Evolutionary conservation across 2,329 filamentous ascomycete genomes (phyloP).

Genomic region (Aspergillus sergii): DNA sequence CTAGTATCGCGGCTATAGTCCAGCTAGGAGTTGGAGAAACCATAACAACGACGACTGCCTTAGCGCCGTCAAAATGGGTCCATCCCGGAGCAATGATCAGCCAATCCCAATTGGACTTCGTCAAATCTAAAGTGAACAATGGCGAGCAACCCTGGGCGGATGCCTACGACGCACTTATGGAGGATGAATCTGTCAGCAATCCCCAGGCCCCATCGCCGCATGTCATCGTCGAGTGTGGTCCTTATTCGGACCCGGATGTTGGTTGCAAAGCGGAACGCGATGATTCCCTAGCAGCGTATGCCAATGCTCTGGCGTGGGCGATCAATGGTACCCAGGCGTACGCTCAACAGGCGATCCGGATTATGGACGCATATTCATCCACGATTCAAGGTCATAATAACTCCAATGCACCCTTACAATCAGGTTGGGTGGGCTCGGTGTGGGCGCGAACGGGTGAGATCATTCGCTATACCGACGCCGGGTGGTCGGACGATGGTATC

Average conservation of each 20-base stretch:
- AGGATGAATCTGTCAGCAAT: neutral
- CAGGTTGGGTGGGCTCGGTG: neutral
- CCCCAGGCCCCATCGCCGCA: neutral
- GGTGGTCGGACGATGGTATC: neutral
- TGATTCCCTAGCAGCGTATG: neutral
- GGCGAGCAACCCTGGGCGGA: neutral
- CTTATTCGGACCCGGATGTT: neutral
- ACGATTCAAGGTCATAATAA: slow-evolving; percentile 1
- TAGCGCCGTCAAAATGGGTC: neutral
- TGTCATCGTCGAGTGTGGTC: neutral
- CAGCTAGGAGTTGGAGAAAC: neutral
- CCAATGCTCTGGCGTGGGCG: neutral
- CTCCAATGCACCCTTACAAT: slow-evolving; percentile 1
- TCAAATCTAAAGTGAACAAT: neutral
- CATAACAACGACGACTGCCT: neutral
- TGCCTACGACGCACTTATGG: neutral
- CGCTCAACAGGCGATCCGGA: neutral
- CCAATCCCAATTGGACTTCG: neutral
- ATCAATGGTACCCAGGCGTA: neutral
- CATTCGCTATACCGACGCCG: neutral
- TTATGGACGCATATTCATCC: neutral
- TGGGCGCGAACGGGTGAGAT: slow-evolving; percentile 2
- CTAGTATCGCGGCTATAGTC: neutral
- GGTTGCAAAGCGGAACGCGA: neutral
- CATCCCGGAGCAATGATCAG: neutral